These are phyloP conservation scores for Zygoascus sp. DNA, from an alignment of 1,139 yeast genomes.

Conservation along the genomic window DNA sequence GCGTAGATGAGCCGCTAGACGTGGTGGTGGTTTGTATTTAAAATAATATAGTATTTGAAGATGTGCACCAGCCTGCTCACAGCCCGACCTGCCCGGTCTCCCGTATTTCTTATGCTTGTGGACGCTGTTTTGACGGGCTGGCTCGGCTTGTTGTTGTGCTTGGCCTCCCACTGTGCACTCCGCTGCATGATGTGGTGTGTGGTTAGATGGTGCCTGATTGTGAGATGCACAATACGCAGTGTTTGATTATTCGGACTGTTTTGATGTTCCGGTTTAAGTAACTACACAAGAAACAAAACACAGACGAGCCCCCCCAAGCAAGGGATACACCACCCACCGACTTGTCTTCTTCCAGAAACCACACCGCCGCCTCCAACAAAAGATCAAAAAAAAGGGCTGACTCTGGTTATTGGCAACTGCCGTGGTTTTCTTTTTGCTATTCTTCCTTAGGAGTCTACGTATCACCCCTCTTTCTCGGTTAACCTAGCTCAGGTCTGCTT, in stretches of 20 bases:
- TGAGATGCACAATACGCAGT: neutral
- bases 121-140: too few species aligned
- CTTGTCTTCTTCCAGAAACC: neutral
- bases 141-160: too few species aligned
- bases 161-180: too few species aligned
- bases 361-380: neutral
- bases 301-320: neutral
- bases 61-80: too few species aligned
- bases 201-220: neutral
- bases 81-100: too few species aligned
- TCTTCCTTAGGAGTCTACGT: too few species aligned
- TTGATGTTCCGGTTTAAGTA: neutral
- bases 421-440: too few species aligned
- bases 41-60: conserved; percentile 2
- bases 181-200: too few species aligned
- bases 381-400: too few species aligned
- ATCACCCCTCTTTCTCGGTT: too few species aligned
- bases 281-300: neutral
- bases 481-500: too few species aligned
- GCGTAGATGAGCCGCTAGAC: conserved; percentile 32
- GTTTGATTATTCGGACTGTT: neutral
- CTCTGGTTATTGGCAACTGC: neutral
- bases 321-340: neutral
- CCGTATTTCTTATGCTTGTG: too few species aligned
- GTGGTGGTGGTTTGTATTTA: neutral